phyloP scores from a whole-genome alignment of 805 yeast species.

The Candida vaughaniae region DNA sequence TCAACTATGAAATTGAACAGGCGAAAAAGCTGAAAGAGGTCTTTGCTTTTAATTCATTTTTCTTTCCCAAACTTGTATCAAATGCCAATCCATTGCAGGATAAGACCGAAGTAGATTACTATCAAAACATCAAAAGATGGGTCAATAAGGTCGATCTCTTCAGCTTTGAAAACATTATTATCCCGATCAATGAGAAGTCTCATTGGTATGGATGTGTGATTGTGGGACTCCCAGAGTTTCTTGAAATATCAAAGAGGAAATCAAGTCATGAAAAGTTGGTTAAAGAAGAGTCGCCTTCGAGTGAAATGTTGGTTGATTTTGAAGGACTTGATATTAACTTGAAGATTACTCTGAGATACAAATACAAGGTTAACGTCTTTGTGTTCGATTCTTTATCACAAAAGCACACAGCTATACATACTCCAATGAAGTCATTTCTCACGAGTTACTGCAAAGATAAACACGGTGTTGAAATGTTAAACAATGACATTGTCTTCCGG shows the following conservation, averaged over 20 bases:
- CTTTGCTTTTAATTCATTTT: constrained; percentile 76
- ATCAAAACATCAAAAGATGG: constrained; percentile 74
- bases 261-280: neutral
- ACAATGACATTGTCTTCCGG: constrained; percentile 46
- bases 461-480: constrained; percentile 46
- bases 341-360: constrained; percentile 8
- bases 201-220: constrained; percentile 91
- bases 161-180: constrained; percentile 56
- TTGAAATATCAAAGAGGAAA: constrained; percentile 5
- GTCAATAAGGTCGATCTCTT: constrained; percentile 61
- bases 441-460: constrained; percentile 69
- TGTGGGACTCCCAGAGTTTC: constrained; percentile 45
- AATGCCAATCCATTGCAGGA: constrained; percentile 13
- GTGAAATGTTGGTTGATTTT: constrained; percentile 7
- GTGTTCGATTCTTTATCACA: constrained; percentile 77
- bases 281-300: neutral
- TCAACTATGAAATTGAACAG: constrained; percentile 53
- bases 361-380: constrained; percentile 36
- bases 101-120: constrained; percentile 33
- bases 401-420: constrained; percentile 50
- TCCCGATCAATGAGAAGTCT: constrained; percentile 76
- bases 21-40: constrained; percentile 40
- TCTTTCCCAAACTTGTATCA: constrained; percentile 62
- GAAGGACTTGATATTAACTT: constrained; percentile 7
- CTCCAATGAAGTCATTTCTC: constrained; percentile 58